Percentiles rank a stretch among this genome's conserved stretches.
These are phyloP conservation scores for Nitzschia sp. DNA, from an alignment of 108 stramenopile genomes.

Conservation along the genomic window DNA sequence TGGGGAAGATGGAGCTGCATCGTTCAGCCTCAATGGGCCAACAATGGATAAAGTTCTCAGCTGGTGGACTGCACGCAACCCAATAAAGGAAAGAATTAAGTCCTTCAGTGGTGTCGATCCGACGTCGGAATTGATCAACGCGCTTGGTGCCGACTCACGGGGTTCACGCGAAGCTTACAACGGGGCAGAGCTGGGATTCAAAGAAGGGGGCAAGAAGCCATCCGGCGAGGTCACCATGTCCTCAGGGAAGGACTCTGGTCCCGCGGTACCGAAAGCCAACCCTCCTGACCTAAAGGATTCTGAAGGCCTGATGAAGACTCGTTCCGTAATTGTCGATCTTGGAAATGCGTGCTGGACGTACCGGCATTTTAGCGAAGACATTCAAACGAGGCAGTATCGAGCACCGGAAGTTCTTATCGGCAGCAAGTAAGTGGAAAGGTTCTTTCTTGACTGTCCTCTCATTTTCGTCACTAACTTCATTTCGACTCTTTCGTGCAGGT, in stretches of 20 bases:
- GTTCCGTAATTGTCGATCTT: slow-evolving; percentile 92
- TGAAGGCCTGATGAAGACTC: slow-evolving; percentile 56
- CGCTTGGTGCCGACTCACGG: slow-evolving; percentile 31
- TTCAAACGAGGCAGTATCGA: slow-evolving; percentile 98
- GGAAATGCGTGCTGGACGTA: slow-evolving; percentile 99
- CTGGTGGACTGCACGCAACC: slow-evolving; percentile 79
- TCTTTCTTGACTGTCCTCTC: too few relatives aligned
- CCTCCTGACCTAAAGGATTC: slow-evolving; percentile 75
- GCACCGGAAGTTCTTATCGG: slow-evolving; percentile 95
- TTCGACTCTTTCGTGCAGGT: slow-evolving; percentile 31
- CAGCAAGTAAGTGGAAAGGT: slow-evolving; percentile 57
- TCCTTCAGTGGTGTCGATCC: slow-evolving; percentile 75
- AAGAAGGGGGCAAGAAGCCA: slow-evolving; percentile 53
- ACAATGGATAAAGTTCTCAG: slow-evolving; percentile 57
- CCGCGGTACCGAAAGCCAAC: slow-evolving; percentile 43
- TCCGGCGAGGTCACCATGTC: slow-evolving; percentile 22
- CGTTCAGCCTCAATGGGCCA: slow-evolving; percentile 59
- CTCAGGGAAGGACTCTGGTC: slow-evolving; percentile 33
- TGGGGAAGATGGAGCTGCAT: slow-evolving; percentile 51
- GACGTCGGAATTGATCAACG: slow-evolving; percentile 42
- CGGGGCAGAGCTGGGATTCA: slow-evolving; percentile 29
- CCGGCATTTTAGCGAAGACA: slow-evolving; percentile 97
- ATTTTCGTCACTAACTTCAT: neutral
- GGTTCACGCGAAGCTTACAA: slow-evolving; percentile 21
- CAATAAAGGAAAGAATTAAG: slow-evolving; percentile 70